phyloP scores from a whole-genome alignment of 371 early-diverging fungal genomes.

The Haplosporangium sp. region DNA sequence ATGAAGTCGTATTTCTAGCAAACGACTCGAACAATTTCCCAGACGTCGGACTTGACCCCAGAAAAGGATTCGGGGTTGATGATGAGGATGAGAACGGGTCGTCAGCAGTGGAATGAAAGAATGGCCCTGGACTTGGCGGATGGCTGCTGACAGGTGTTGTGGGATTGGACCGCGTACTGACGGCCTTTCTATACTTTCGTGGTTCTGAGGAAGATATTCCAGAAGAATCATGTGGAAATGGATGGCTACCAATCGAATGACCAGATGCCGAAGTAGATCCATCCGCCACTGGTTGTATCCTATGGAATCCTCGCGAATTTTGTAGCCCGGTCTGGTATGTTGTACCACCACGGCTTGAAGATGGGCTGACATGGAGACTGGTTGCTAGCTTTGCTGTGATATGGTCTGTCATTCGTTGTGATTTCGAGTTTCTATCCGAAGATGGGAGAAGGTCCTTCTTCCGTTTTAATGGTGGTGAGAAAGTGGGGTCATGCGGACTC shows the following conservation, averaged over 20 bases:
- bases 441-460: constrained; percentile 33
- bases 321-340: constrained; percentile 23
- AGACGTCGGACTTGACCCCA: not conserved
- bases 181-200: constrained; percentile 39
- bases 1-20: constrained; percentile 10
- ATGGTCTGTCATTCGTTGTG: constrained; percentile 52
- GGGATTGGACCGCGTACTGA: constrained; percentile 43
- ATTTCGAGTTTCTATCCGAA: constrained; percentile 34
- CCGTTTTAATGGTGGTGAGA: constrained; percentile 50
- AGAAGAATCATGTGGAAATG: too few relatives aligned
- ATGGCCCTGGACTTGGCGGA: constrained; percentile 42
- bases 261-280: too few relatives aligned
- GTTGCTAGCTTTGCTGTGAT: constrained; percentile 47
- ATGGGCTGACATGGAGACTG: constrained; percentile 39
- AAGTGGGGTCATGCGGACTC: constrained; percentile 38
- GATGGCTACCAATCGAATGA: too few relatives aligned
- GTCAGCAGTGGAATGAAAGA: constrained; percentile 75
- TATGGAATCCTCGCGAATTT: constrained; percentile 34
- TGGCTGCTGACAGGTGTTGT: constrained; percentile 45
- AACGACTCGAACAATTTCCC: constrained; percentile 26
- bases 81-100: constrained; percentile 14
- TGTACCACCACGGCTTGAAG: not conserved
- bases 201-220: constrained; percentile 18
- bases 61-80: constrained; percentile 1
- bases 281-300: too few relatives aligned